These are phyloP conservation scores for Blastomyces parvus DNA, from an alignment of 2,329 filamentous ascomycete genomes.

Conservation along the genomic window DNA sequence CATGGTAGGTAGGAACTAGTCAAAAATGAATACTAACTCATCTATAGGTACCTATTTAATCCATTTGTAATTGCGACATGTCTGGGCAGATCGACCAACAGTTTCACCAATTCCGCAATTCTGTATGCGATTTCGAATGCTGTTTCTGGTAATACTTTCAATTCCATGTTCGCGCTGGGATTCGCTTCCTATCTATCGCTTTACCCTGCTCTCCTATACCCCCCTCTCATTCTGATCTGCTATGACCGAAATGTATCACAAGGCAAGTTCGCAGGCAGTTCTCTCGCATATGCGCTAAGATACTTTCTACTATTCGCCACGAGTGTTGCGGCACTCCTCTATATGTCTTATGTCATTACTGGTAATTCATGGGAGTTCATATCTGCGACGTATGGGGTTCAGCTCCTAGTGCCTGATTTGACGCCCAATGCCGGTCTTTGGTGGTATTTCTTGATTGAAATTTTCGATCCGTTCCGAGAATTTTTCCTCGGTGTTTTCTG, in stretches of 20 bases:
- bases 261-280: conserved; percentile 24
- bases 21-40: conserved; percentile 7
- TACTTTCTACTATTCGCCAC: conserved; percentile 46
- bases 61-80: conserved; percentile 89
- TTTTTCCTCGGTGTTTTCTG: conserved; percentile 99
- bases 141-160: conserved; percentile 60
- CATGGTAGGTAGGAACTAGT: not conserved
- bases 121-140: conserved; percentile 76
- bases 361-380: conserved; percentile 80
- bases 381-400: conserved; percentile 81
- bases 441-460: conserved; percentile 99
- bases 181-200: conserved; percentile 86
- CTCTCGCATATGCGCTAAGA: conserved; percentile 44
- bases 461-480: conserved; percentile 94
- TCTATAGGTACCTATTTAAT: conserved; percentile 73
- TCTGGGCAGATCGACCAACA: conserved; percentile 75
- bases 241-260: conserved; percentile 53
- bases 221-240: conserved; percentile 69
- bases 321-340: conserved; percentile 54
- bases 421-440: conserved; percentile 92
- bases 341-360: conserved; percentile 63
- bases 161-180: conserved; percentile 72
- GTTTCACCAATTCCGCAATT: conserved; percentile 82
- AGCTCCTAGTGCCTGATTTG: conserved; percentile 80
- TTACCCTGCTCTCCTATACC: conserved; percentile 79